Conservation (phyloP, 176 grass and related monocot species). For the Triticum aestivum region DNA sequence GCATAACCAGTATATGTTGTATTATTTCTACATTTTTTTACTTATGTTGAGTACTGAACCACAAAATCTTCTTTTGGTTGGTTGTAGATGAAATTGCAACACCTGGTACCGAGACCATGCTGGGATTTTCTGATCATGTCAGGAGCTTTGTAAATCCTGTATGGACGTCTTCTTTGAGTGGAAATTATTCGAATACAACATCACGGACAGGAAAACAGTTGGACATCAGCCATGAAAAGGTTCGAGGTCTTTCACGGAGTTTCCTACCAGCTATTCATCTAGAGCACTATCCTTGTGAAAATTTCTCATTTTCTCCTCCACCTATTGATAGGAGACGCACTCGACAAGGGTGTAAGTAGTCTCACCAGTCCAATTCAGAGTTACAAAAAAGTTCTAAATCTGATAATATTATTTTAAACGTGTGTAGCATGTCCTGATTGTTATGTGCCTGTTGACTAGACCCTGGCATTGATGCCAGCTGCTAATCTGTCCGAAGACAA, state of each 20-base stretch:
- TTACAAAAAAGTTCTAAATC: neutral
- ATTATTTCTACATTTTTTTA: slow-evolving; percentile 1
- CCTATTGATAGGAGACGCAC: slow-evolving; percentile 73
- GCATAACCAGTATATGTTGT: neutral
- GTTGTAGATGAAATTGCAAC: slow-evolving; percentile 65
- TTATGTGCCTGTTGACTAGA: slow-evolving; percentile 76
- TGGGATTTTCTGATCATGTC: slow-evolving; percentile 52
- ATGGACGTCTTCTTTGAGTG: slow-evolving; percentile 35
- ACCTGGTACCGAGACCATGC: slow-evolving; percentile 46
- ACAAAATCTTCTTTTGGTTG: neutral
- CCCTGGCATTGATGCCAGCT: slow-evolving; percentile 49
- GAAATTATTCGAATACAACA: slow-evolving; percentile 26
- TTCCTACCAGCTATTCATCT: slow-evolving; percentile 45
- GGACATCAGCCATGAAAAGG: slow-evolving; percentile 29
- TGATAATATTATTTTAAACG: slow-evolving; percentile 40
- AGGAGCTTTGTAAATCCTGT: slow-evolving; percentile 52
- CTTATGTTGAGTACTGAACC: slow-evolving; percentile 16
- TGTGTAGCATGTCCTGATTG: slow-evolving; percentile 86
- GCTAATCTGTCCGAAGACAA: slow-evolving; percentile 55
- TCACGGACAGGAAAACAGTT: slow-evolving; percentile 18
- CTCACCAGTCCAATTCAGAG: slow-evolving; percentile 23
- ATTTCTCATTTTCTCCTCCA: slow-evolving; percentile 80
- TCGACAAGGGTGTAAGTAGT: slow-evolving; percentile 83
- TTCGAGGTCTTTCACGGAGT: neutral
- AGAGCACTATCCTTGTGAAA: slow-evolving; percentile 80